Conservation (phyloP, 441 rosid genomes). For the Mallotus repandus region DNA sequence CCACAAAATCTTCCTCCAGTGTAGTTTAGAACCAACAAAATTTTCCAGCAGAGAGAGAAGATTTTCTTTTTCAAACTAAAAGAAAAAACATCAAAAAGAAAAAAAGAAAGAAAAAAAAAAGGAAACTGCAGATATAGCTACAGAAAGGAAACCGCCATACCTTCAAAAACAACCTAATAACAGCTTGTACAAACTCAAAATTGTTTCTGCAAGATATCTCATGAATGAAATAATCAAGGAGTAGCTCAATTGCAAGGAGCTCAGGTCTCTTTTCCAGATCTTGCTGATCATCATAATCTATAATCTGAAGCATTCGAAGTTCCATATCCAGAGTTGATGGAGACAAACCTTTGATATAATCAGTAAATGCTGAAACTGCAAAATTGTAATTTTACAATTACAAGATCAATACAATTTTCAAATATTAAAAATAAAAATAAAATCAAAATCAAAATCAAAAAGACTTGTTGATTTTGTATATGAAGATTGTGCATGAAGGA, state of each 20-base stretch:
- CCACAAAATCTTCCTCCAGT: not conserved
- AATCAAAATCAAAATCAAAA: not conserved
- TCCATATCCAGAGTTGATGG: slow-evolving; percentile 90
- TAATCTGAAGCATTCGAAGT: slow-evolving; percentile 86
- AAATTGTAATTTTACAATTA: slow-evolving; percentile 20
- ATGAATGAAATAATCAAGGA: slow-evolving; percentile 72
- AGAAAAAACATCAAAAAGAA: not conserved
- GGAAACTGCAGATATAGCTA: not conserved
- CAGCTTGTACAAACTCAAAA: slow-evolving; percentile 90
- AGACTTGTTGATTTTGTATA: slow-evolving; percentile 10
- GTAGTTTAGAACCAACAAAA: not conserved
- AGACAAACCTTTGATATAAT: slow-evolving; percentile 79
- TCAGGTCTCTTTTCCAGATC: slow-evolving; percentile 64
- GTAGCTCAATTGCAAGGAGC: slow-evolving; percentile 56
- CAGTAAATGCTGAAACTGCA: slow-evolving; percentile 75
- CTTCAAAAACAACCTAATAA: slow-evolving; percentile 84
- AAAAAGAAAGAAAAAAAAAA: too few relatives aligned
- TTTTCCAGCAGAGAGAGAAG: not conserved
- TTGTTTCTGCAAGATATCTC: slow-evolving; percentile 69
- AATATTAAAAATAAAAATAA: not conserved
- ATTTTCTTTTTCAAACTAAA: not conserved
- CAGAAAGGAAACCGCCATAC: slow-evolving; percentile 37
- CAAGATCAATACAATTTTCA: slow-evolving; percentile 16
- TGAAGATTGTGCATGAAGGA: slow-evolving; percentile 10
- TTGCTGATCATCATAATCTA: slow-evolving; percentile 65